Percentiles rank a stretch among this genome's conserved stretches.
These are phyloP conservation scores for Colletotrichum tofieldiae DNA, from an alignment of 2,329 filamentous ascomycete species.

Conservation along the genomic window DNA sequence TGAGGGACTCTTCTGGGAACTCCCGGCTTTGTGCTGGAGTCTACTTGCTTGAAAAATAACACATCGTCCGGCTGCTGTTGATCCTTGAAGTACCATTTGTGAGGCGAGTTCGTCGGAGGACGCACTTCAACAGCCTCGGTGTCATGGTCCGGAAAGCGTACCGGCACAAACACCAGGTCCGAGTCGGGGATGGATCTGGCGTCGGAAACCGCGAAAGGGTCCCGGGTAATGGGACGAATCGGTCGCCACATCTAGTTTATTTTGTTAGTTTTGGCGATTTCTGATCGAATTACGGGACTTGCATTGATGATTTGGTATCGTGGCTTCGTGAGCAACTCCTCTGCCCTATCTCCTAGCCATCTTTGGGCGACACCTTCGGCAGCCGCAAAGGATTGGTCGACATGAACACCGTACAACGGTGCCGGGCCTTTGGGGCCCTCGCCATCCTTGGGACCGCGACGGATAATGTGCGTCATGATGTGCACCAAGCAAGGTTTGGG, in stretches of 20 bases:
- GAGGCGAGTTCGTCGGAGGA: constrained; percentile 58
- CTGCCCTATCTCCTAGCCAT: constrained; percentile 32
- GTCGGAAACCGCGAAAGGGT: constrained; percentile 69
- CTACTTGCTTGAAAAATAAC: constrained; percentile 74
- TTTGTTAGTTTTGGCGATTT: constrained; percentile 61
- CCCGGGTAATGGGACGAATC: constrained; percentile 57
- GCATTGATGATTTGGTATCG: constrained; percentile 71
- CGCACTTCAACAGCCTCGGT: constrained; percentile 65
- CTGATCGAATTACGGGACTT: constrained; percentile 69
- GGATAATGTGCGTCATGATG: constrained; percentile 41
- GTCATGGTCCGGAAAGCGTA: constrained; percentile 38
- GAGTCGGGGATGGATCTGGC: constrained; percentile 64
- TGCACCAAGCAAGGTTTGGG: constrained; percentile 35
- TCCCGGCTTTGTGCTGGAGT: constrained; percentile 66
- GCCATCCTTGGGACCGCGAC: constrained; percentile 32
- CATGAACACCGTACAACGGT: constrained; percentile 59
- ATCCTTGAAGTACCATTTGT: constrained; percentile 69
- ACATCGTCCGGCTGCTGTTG: constrained; percentile 68
- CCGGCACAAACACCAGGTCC: constrained; percentile 61
- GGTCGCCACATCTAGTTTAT: constrained; percentile 52
- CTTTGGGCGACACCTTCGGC: constrained; percentile 46
- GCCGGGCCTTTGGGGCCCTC: constrained; percentile 32
- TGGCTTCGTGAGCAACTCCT: constrained; percentile 52
- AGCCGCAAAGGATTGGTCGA: constrained; percentile 69
- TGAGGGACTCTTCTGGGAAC: constrained; percentile 68